phyloP scores from a whole-genome alignment of 148 eudicot genomes.

The Rhododendron vialii region DNA sequence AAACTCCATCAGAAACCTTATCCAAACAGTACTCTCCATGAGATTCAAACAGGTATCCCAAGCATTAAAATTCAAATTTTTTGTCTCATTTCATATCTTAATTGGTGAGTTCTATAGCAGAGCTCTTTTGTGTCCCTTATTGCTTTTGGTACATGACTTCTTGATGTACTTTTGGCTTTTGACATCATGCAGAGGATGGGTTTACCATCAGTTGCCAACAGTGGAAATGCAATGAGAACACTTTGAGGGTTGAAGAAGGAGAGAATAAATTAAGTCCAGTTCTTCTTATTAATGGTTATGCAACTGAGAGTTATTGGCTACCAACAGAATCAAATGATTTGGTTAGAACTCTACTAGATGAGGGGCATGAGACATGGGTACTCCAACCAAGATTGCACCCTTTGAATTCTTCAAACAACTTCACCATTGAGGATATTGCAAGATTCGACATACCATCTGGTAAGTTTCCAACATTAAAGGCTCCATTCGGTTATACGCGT shows the following conservation, averaged over 20 bases:
- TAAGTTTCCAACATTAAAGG: background rate
- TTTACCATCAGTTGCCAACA: slow-evolving; percentile 30
- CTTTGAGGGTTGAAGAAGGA: background rate
- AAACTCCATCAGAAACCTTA: slow-evolving; percentile 11
- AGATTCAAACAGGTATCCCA: slow-evolving; percentile 28
- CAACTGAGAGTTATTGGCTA: slow-evolving; percentile 30
- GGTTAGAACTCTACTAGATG: slow-evolving; percentile 31
- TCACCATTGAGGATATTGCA: slow-evolving; percentile 36
- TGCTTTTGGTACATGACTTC: background rate
- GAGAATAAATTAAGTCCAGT: slow-evolving; percentile 15
- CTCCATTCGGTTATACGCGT: background rate
- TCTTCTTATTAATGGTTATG: slow-evolving; percentile 33
- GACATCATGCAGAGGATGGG: slow-evolving; percentile 26
- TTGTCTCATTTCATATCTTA: background rate
- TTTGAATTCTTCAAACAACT: slow-evolving; percentile 23
- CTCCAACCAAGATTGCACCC: slow-evolving; percentile 29
- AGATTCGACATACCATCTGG: slow-evolving; percentile 36
- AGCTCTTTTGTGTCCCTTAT: background rate
- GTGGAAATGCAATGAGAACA: slow-evolving; percentile 20
- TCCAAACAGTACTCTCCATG: slow-evolving; percentile 22
- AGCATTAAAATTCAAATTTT: background rate
- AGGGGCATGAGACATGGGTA: slow-evolving; percentile 31
- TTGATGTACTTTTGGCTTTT: background rate
- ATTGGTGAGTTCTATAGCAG: background rate
- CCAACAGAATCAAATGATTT: slow-evolving; percentile 38